Evolutionary conservation across 768 basidiomycete species (phyloP).

Genomic region (Suillus spraguei): DNA sequence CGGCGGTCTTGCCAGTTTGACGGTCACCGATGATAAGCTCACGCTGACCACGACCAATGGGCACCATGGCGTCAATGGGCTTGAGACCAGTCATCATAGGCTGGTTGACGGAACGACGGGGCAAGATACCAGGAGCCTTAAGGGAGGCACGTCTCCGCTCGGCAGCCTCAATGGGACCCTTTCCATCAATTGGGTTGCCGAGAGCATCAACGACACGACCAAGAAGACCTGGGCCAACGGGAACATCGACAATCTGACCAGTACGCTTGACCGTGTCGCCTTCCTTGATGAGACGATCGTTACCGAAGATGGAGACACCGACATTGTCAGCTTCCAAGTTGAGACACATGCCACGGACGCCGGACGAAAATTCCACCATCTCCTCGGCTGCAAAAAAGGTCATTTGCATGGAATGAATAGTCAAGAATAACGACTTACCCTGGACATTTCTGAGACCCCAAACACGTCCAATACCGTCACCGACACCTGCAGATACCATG

Average conservation of each 20-base stretch:
- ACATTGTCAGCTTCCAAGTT: constrained; percentile 99
- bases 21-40: constrained; percentile 99
- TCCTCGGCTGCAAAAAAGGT: constrained; percentile 74
- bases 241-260: constrained; percentile 99
- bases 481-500: constrained; percentile 66
- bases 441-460: constrained; percentile 99
- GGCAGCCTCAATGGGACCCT: constrained; percentile 92
- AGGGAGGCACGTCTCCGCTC: constrained; percentile 97
- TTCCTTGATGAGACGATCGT: constrained; percentile 98
- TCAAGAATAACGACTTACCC: constrained; percentile 49
- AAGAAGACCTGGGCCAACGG: constrained; percentile 95
- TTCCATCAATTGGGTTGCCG: constrained; percentile 99
- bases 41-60: constrained; percentile 99
- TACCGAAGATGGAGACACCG: constrained; percentile 99
- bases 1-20: constrained; percentile 99
- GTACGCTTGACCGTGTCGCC: constrained; percentile 99
- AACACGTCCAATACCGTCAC: constrained; percentile 99
- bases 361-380: constrained; percentile 99
- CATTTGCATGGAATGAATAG: constrained; percentile 1
- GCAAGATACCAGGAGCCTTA: constrained; percentile 99
- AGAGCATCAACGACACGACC: constrained; percentile 99
- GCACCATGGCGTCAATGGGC: constrained; percentile 99
- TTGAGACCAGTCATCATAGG: constrained; percentile 99
- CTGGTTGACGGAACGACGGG: constrained; percentile 99
- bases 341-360: constrained; percentile 99